These are phyloP conservation scores for Dalbergia oliveri DNA, from an alignment of 306 rosid species.

Conservation along the genomic window DNA sequence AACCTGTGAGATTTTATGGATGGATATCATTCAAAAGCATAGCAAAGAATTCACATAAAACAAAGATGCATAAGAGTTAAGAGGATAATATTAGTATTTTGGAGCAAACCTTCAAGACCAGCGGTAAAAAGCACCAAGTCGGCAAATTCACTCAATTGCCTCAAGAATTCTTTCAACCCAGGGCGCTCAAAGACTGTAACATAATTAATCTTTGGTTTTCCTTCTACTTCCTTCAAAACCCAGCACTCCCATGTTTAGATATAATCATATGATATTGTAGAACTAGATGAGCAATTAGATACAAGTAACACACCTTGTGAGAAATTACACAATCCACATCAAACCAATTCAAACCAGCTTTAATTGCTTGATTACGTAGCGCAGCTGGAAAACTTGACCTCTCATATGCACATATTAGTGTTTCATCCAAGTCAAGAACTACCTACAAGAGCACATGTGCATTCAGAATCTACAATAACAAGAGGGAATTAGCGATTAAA, in stretches of 20 bases:
- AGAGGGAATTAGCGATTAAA: too few species aligned
- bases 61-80: constrained; percentile 16
- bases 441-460: constrained; percentile 66
- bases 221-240: constrained; percentile 77
- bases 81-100: constrained; percentile 25
- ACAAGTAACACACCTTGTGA: constrained; percentile 65
- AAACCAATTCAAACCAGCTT: constrained; percentile 89
- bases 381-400: constrained; percentile 72
- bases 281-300: constrained; percentile 30
- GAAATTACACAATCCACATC: constrained; percentile 80
- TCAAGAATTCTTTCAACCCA: constrained; percentile 85
- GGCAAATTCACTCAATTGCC: constrained; percentile 74
- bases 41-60: constrained; percentile 18
- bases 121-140: constrained; percentile 88
- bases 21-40: constrained; percentile 20
- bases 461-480: constrained; percentile 33
- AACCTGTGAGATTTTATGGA: constrained; percentile 58
- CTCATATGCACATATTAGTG: constrained; percentile 85
- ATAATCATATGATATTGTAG: constrained; percentile 36
- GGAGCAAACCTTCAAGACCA: constrained; percentile 85
- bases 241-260: constrained; percentile 37
- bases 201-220: constrained; percentile 75
- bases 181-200: constrained; percentile 97
- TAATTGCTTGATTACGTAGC: constrained; percentile 68
- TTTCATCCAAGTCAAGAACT: constrained; percentile 95